A percentile compares a stretch with the other conserved stretches of the same genome.
These are phyloP conservation scores for Colletotrichum incanum DNA, from an alignment of 2,329 filamentous ascomycete genomes.

Conservation along the genomic window DNA sequence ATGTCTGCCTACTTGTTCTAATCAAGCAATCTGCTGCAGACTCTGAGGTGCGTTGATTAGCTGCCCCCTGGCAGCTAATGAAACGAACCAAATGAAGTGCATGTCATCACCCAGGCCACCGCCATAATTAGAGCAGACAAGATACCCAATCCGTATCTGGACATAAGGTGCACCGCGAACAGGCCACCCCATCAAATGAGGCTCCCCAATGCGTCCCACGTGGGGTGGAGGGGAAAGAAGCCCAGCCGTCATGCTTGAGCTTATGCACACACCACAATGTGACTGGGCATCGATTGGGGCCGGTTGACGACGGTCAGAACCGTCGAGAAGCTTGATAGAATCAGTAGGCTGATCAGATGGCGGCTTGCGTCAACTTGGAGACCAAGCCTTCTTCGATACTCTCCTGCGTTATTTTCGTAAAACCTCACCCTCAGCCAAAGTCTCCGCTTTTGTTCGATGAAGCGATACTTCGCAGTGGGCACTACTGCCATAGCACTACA, in stretches of 20 bases:
- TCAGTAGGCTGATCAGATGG: neutral
- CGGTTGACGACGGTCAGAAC: neutral
- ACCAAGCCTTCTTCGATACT: neutral
- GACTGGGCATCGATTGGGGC: neutral
- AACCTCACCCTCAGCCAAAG: neutral
- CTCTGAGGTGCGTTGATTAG: constrained; percentile 3
- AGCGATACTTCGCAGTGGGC: neutral
- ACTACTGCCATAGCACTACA: neutral
- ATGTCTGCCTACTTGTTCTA: constrained; percentile 2
- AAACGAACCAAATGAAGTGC: constrained; percentile 34
- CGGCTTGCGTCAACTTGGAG: neutral
- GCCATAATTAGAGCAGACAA: constrained; percentile 26
- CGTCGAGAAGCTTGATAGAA: neutral
- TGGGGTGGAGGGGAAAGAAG: constrained; percentile 24
- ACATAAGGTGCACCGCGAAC: constrained; percentile 18
- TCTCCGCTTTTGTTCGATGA: neutral
- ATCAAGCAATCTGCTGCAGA: constrained; percentile 26
- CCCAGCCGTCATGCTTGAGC: constrained; percentile 19
- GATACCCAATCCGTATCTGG: constrained; percentile 15
- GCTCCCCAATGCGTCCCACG: constrained; percentile 39
- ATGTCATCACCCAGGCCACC: constrained; percentile 21
- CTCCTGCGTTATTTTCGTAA: neutral
- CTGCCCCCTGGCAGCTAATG: neutral
- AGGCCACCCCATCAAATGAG: constrained; percentile 40
- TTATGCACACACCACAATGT: constrained; percentile 22